These are phyloP conservation scores for Calonectria naviculata DNA, from an alignment of 2,329 filamentous ascomycete genomes.

Conservation along the genomic window DNA sequence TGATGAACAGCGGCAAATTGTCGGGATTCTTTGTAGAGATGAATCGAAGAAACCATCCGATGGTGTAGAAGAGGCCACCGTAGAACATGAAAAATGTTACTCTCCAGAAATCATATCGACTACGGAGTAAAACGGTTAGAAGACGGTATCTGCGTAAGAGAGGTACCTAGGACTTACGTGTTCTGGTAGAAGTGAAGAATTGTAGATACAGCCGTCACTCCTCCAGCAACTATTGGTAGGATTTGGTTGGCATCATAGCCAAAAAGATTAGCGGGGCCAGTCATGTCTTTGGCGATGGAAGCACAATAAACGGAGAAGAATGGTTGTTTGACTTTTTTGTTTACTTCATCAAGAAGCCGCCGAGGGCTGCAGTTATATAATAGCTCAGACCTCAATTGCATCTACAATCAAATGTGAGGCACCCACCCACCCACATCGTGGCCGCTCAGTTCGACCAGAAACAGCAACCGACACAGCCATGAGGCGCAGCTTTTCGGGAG, in stretches of 20 bases:
- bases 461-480: not conserved
- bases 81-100: constrained; percentile 43
- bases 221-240: constrained; percentile 32
- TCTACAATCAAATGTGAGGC: not conserved
- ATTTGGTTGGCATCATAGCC: constrained; percentile 39
- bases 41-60: constrained; percentile 34
- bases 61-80: constrained; percentile 33
- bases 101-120: constrained; percentile 38
- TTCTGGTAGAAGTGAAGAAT: constrained; percentile 34
- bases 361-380: not conserved
- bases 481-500: not conserved
- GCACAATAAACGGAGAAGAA: not conserved
- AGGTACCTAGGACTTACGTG: constrained; percentile 3
- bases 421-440: not conserved
- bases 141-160: not conserved
- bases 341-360: not conserved
- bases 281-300: not conserved
- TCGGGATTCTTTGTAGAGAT: constrained; percentile 32
- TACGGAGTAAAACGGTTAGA: not conserved
- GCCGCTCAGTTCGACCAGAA: not conserved
- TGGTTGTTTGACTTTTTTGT: not conserved
- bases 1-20: constrained; percentile 36
- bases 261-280: constrained; percentile 34
- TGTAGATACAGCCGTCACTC: constrained; percentile 30
- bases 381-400: not conserved